These are phyloP conservation scores for Anthracocystis setariae DNA, from an alignment of 1,284 basidiomycete species.

Conservation along the genomic window DNA sequence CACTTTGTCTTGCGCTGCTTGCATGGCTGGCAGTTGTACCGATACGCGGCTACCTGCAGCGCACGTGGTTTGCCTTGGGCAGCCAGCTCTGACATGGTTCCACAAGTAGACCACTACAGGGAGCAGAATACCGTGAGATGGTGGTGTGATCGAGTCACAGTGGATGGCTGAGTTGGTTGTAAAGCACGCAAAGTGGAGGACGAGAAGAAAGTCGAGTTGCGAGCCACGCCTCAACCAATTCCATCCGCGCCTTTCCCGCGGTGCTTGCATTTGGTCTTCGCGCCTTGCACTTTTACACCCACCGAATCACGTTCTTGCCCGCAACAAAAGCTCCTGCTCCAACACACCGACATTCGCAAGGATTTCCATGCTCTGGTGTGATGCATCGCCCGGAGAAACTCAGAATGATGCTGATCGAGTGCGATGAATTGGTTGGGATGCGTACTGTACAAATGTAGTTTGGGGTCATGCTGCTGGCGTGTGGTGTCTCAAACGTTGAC, in stretches of 20 bases:
- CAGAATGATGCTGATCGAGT: too few species aligned
- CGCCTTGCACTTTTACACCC: too few species aligned
- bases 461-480: not conserved
- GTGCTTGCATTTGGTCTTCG: not conserved
- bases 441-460: slow-evolving; percentile 3
- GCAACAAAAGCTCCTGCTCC: too few species aligned
- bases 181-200: not conserved
- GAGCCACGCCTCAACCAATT: not conserved
- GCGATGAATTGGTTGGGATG: slow-evolving; percentile 2
- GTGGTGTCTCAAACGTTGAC: too few species aligned
- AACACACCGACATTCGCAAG: too few species aligned
- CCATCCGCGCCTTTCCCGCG: slow-evolving; percentile 1
- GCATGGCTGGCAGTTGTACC: slow-evolving; percentile 45
- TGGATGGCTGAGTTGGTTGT: not conserved
- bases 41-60: slow-evolving; percentile 32
- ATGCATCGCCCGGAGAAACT: too few species aligned
- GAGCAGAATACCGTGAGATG: too few species aligned
- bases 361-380: too few species aligned
- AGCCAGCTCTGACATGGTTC: slow-evolving; percentile 21
- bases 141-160: too few species aligned
- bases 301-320: too few species aligned
- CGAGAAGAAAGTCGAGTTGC: slow-evolving; percentile 1
- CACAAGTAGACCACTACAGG: too few species aligned
- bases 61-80: slow-evolving; percentile 14
- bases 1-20: slow-evolving; percentile 52